Evolutionary conservation across 139 green algal species (phyloP).

Genomic region (Asterochloris sp.): DNA sequence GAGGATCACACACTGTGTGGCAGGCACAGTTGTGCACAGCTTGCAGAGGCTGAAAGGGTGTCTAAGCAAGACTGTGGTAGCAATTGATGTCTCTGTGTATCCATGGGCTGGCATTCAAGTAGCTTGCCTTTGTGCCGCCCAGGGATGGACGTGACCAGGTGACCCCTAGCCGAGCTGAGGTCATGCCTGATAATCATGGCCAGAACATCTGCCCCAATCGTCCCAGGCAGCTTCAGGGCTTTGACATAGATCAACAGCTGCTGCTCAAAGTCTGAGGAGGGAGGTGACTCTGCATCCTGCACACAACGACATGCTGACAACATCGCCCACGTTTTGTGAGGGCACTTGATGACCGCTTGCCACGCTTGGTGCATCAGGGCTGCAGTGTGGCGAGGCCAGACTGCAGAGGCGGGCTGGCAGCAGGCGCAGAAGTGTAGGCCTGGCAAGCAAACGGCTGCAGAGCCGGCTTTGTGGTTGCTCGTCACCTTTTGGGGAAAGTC

Average conservation of each 20-base stretch:
- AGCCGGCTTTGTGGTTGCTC: neutral
- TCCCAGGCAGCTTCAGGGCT: slow-evolving; percentile 42
- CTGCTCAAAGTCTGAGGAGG: slow-evolving; percentile 46
- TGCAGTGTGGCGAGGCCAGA: neutral
- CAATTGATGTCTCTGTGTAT: neutral
- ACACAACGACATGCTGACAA: neutral
- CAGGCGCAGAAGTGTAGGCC: neutral
- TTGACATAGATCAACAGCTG: slow-evolving; percentile 58
- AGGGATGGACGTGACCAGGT: slow-evolving; percentile 53
- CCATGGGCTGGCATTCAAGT: neutral
- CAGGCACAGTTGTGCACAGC: no score
- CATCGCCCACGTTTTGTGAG: neutral
- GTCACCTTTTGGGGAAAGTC: slow-evolving; percentile 72
- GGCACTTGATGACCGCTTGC: neutral
- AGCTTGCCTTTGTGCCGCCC: slow-evolving; percentile 45
- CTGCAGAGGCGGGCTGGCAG: neutral
- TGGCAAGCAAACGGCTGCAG: neutral
- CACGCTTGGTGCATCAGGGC: neutral
- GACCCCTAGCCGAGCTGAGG: slow-evolving; percentile 53
- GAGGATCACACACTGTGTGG: neutral
- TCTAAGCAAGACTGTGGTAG: neutral
- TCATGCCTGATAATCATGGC: slow-evolving; percentile 41
- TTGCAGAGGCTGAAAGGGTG: neutral
- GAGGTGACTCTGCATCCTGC: neutral
- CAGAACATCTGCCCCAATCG: neutral